A percentile compares a stretch with the other conserved stretches of the same genome.
Conservation (phyloP, 139 green algal species). For the Chlorella sp. region DNA sequence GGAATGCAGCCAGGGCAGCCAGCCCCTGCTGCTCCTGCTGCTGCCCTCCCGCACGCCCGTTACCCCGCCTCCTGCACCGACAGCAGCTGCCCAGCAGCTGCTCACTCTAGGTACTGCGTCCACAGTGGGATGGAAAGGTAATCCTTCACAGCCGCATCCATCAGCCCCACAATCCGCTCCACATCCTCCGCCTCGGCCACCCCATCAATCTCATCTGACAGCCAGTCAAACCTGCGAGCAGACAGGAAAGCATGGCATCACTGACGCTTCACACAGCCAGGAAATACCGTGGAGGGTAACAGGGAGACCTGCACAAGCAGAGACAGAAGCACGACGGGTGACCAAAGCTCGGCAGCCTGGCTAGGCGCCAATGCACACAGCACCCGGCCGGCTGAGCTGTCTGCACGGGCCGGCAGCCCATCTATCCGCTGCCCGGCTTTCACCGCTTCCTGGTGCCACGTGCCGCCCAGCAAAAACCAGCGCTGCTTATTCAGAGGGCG, state of each 20-base stretch:
- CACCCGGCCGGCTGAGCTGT: no score
- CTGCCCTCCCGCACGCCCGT: not conserved
- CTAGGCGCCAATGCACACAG: no score
- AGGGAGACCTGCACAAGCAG: no score
- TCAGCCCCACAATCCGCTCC: conserved; percentile 54
- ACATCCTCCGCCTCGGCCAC: conserved; percentile 46
- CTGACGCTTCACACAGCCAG: not conserved
- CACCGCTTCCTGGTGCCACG: no score
- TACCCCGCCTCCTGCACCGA: not conserved
- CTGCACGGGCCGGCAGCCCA: no score
- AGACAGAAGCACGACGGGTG: no score
- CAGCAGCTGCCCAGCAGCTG: not conserved
- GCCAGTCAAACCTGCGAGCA: conserved; percentile 69
- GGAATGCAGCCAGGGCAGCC: not conserved
- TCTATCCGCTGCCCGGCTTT: no score
- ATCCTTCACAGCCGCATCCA: conserved; percentile 65
- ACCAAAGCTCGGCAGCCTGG: no score
- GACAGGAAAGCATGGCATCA: not conserved
- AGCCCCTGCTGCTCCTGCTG: not conserved
- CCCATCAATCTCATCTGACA: conserved; percentile 76
- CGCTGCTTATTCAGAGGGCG: no score
- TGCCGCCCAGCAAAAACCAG: no score
- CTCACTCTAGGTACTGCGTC: conserved; percentile 68
- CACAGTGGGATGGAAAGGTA: conserved; percentile 84
- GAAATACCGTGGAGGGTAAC: not conserved